Evolutionary conservation across 176 grass and related monocot species (phyloP), one percentile per base, ranked within the genome.

Genomic region (Hsuehochloa calcarea): DNA sequence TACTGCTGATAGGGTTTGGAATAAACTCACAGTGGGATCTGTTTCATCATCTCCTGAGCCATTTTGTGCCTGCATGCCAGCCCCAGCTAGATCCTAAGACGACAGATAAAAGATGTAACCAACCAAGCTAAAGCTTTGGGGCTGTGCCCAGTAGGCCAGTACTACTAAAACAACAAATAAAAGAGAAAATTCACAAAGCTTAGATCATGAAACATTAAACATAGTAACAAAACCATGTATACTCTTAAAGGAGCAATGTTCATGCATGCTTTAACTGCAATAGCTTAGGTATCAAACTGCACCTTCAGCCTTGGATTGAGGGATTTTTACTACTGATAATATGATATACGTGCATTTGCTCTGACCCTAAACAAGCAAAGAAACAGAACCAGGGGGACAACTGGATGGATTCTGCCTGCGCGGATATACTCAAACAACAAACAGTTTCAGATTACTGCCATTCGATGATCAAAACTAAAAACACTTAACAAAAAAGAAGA

Each of bases 21-120:
- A 52, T 62, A 65, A 75, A 75, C 80, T 85, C 40, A 93, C 88
- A 8, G 88, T 93, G 52, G 91, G 91, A 60, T 93, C 91, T 62
- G 78, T 90, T 49, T 90, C 88, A 54, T 93, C 91, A 40, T 90
- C 88, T 88, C 6, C 66, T 60, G 63, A 67, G 51, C 11, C 51
- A 3, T 59, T 56, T 23, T 15, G 73, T n/a, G 31, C 3, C 74
- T 59, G 12, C 3, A 77, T 77, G 74, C 34, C 52, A 5, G 0
- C 34, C 52, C 35, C 74, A 26, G 52, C 52, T 77, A 77, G 34
- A 77, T 16, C 52, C 52, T 77, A 38, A 41, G 20, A 77, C 23
- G 35, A 59, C 40, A 77, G 40, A 77, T 20, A 77, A 5, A 52
- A 41, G 3, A 40, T 16, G 22, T 59, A 52, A 59, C 52, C 3